Evolutionary conservation across 139 green algal genomes (phyloP), one percentile per base, ranked within the genome.

Genomic region (Tetratostichococcus sp.): DNA sequence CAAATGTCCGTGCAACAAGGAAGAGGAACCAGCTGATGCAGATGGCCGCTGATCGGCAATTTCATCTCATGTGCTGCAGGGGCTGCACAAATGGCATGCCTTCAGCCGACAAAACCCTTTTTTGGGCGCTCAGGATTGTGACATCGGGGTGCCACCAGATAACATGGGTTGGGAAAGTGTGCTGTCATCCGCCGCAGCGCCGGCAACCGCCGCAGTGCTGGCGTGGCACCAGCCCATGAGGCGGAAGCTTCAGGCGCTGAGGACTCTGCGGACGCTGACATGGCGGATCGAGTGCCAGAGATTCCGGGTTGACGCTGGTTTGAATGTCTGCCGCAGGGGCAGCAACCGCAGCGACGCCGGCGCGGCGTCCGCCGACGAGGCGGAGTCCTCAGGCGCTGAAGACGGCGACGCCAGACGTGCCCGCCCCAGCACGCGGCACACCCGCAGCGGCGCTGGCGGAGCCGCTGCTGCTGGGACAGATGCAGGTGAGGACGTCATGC

Each of bases 391-490:
- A 26, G 74, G 25, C 4, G 69, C 34, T 31, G 42, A 31, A 42
- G 26, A 71, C 16, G 43, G 28, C 4, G 72, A 70, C 22, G 69
- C 30, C 1, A 34, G 5, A 14, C 19, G 30, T 23, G 50, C 25
- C n/a, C 67, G 19, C 17, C 34, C 26, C 33, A 62, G 30, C 65
- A 67, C 30, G 34, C 35, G 30, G 42, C 70, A 65, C 2, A 32
- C 16, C 22, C 70, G 76, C 23, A 43, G 31, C 32, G 71, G 71
- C 57, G 72, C 25, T 17, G 79, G 30, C 1, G 70, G 50, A 58
- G 71, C 71, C 35, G 75, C 75, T 65, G 50, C 34, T 42, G 57
- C 26, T 23, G 26, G 39, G 11, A 50, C 75, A 43, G 31, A 50
- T 5, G 32, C 39, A 33, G 43, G 66, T 32, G 73, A 26, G 23